Evolutionary conservation across 1,139 yeast species (phyloP), one percentile per base, ranked within the genome.

Genomic region (Taphrina wiesneri): DNA sequence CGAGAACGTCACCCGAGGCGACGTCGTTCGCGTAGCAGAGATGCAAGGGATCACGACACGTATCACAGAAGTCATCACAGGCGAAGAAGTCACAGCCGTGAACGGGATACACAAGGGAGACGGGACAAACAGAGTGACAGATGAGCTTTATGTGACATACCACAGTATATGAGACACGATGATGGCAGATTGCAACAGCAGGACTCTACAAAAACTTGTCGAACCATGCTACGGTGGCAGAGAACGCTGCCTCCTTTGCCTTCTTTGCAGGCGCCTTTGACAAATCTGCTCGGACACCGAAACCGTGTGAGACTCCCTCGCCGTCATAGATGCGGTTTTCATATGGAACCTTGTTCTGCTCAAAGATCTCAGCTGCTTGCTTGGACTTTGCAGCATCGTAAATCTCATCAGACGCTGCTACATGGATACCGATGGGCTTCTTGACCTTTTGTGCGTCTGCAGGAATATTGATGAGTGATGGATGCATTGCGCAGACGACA

Each of bases 401-500:
- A 3, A 56, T 56, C 53, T 45, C 70, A 11, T 62, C 54, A 23
- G 64, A 17, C 9, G 67, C 41, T 7, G 62, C 70, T 25, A 53
- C 56, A 23, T 63, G 69, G 21, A 67, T 34, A 21, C 51, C 36
- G 36, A 66, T 32, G 3, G 70, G 70, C 11, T 39, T 49, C 23
- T 23, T 32, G 4, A 59, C 34, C 13, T 47, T 32, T 28, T 56
- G 25, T 19, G 67, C 32, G 30, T 68, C 69, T 34, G 4, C 54
- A 13, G 70, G 67, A 7, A 67, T 30, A 9, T 26, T 19, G 34
- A 68, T 34, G 61, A 53, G 49, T 15, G 66, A 53, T n/a, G 67
- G 69, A 28, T 68, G 70, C 47, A 66, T 15, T 3, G 67, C 63
- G n/a, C 66, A 69, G 15, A 28, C 63, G 32, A 68, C 70, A 13